Evolutionary conservation across 768 basidiomycete species (phyloP).

Genomic region (Lyophyllum shimeji): DNA sequence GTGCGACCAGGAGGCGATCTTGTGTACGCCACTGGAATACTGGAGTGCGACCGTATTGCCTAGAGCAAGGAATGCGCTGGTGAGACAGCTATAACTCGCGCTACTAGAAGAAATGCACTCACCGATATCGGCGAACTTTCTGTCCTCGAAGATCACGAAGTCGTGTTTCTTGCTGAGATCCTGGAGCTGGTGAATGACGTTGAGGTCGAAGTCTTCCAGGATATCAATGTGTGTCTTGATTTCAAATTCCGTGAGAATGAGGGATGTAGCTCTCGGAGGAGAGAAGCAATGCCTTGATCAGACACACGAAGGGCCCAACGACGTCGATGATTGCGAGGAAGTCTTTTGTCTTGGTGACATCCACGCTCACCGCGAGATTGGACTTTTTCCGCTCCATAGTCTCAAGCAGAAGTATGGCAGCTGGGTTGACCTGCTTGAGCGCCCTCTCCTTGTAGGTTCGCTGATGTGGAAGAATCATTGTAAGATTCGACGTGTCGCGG

Average conservation of each 20-base stretch:
- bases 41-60: slow-evolving; percentile 96
- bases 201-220: slow-evolving; percentile 83
- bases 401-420: slow-evolving; percentile 75
- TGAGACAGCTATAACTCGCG: neutral
- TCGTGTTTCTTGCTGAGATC: slow-evolving; percentile 78
- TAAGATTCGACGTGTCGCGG: neutral
- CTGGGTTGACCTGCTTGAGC: slow-evolving; percentile 60
- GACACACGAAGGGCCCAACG: slow-evolving; percentile 88
- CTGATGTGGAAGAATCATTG: slow-evolving; percentile 34
- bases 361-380: slow-evolving; percentile 95
- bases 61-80: slow-evolving; percentile 28
- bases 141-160: slow-evolving; percentile 96
- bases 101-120: slow-evolving; percentile 17
- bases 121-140: slow-evolving; percentile 99
- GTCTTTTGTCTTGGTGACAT: slow-evolving; percentile 78
- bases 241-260: slow-evolving; percentile 23
- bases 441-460: slow-evolving; percentile 67
- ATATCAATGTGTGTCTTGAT: slow-evolving; percentile 95
- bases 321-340: slow-evolving; percentile 84
- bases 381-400: slow-evolving; percentile 85
- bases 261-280: slow-evolving; percentile 17
- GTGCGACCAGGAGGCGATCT: slow-evolving; percentile 94
- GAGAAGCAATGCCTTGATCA: slow-evolving; percentile 75
- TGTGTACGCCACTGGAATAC: slow-evolving; percentile 90
- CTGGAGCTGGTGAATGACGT: slow-evolving; percentile 67